Base-by-base conservation (phyloP, 1,284 basidiomycete genomes). In the Salmacisia buchloeana region DNA sequence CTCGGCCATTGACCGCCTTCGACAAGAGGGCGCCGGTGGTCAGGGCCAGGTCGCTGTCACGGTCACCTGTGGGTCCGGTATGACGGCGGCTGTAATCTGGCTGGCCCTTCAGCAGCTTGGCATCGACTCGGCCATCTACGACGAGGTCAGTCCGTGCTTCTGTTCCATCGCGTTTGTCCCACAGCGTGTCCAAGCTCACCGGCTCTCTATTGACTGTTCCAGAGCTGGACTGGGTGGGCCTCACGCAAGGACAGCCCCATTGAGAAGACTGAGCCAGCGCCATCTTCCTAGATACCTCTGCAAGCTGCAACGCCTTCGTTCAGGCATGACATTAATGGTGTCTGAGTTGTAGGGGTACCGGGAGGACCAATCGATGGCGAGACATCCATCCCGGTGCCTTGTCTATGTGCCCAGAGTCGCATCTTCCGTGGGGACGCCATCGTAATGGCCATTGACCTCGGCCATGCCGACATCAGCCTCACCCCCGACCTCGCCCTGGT, bases 61-160 rank as follows among this genome's bases (percentile, higher is more conserved):
- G 4, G 71, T 68, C 23, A 79, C 78, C 13, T 82, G 81, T 49
- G 82, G 82, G 6, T 78, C 74, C 72, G 96, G 96, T 18, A 98
- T 99, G 96, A 97, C 94, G 13, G 96, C 96, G 2, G 91, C 87
- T 5, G 83, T 96, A 5, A 84, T 97, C 12, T 97, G 94, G 92
- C 83, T 96, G 62, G 93, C 90, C 31, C 79, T 94, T 65, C 85
- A 87, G 79, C 76, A 88, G 33, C 77, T 91, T 45, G 87, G 86
- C 10, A 85, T 85, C 39, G 82, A 72, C 62, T 74, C 68, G 81
- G 27, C 83, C 88, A 67, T 97, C 27, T 92, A 96, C 67, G 92
- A 94, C 70, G 92, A 94, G 85, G 89, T 89, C 70, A 66, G 86
- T 72, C 67, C 35, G 73, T 5, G 9, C 29, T n/a, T 5, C 38